Evolutionary conservation across 2,329 filamentous ascomycete species (phyloP), one percentile per base, ranked within the genome.

Genomic region (Scedosporium boydii): DNA sequence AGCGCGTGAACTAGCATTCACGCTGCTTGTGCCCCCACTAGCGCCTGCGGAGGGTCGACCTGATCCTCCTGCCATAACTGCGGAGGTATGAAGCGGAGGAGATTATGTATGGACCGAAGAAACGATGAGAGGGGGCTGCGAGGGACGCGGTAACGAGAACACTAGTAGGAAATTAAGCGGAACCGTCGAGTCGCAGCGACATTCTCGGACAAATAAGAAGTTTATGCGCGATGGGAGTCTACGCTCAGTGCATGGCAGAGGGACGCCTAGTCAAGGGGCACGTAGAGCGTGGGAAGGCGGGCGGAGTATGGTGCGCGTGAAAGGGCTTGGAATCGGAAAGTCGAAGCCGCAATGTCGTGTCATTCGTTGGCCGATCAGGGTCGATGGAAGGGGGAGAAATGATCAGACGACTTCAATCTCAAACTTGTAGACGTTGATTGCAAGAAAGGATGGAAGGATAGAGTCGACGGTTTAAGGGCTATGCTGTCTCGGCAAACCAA

Each of bases 1-100:
- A 58, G 74, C 81, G 72, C 82, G 78, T 59, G 81, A 77, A 70
- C 78, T 83, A 63, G 75, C 75, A 73, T 79, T 79, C 64, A 77
- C 73, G 69, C 78, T 81, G 58, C 72, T 73, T 58, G 70, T 69
- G 66, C 70, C 74, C 59, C 69, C 69, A 55, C 70, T 71, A 55
- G 70, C 74, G 59, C 71, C 73, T 60, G 74, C 71, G 68, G 73
- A 70, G 63, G 72, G 75, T 66, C 76, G 71, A 56, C 72, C 73
- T 63, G 59, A 42, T 14, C 46, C 38, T 29, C 46, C 27, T 18
- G 59, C 59, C 59, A 61, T 61, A 23, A 58, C 41, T 58, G 53
- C 9, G 26, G 53, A 23, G 53, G 23, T 29, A 12, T 16, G 14
- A 38, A 29, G 42, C 16, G 59, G 59, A 1, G 12, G 27, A 26